Percentiles rank a stretch among this genome's conserved stretches.
phyloP scores from a whole-genome alignment of 2,329 filamentous ascomycete genomes.

The Ceratocystis alfenasii region DNA sequence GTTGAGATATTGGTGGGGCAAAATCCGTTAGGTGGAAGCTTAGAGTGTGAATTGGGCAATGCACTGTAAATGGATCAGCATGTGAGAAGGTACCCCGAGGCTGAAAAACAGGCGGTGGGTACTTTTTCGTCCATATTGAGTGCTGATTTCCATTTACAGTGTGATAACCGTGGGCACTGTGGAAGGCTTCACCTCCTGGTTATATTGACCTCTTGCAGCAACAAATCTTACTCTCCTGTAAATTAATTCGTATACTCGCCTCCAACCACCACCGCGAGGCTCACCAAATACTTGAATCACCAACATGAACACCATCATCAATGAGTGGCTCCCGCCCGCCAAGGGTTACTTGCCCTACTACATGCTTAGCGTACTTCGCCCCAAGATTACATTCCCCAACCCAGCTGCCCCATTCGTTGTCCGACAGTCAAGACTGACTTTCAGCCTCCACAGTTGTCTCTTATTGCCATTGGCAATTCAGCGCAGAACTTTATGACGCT shows the following conservation, averaged over 20 bases:
- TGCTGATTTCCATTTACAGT: not conserved
- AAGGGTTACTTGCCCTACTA: slow-evolving; percentile 48
- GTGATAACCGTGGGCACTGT: not conserved
- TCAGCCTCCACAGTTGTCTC: slow-evolving; percentile 51
- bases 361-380: slow-evolving; percentile 39
- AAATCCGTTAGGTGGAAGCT: not conserved
- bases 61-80: not conserved
- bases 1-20: slow-evolving; percentile 11
- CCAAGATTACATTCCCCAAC: not conserved
- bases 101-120: not conserved
- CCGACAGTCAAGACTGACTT: not conserved
- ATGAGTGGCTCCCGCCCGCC: slow-evolving; percentile 34
- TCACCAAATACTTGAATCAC: not conserved
- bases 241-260: not conserved
- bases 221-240: not conserved
- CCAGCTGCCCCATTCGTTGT: not conserved
- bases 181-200: not conserved
- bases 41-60: not conserved
- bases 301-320: slow-evolving; percentile 35
- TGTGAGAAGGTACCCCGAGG: not conserved
- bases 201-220: not conserved
- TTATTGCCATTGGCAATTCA: slow-evolving; percentile 73
- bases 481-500: slow-evolving; percentile 73
- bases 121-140: not conserved
- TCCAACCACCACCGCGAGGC: not conserved